Evolutionary conservation across 345 rosid species (phyloP).

Genomic region (Melaleuca alternifolia): DNA sequence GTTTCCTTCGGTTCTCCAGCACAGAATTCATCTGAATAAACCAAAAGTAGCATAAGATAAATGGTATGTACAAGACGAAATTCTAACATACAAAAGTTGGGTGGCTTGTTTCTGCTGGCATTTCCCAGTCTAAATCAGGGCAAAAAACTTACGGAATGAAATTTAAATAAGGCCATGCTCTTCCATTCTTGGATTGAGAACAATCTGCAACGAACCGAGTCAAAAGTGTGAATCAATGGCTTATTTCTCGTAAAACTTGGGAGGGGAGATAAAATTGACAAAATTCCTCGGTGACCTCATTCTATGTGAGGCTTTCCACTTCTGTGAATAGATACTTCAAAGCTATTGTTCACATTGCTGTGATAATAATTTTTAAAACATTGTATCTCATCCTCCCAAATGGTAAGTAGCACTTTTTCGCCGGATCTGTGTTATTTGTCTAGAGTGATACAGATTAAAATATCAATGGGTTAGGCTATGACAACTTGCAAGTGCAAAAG

Average conservation of each 20-base stretch:
- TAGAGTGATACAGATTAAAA: background rate
- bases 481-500: background rate
- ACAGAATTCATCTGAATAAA: background rate
- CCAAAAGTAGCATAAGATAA: background rate
- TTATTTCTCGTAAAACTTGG: background rate
- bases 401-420: background rate
- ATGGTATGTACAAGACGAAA: background rate
- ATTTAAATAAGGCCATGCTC: background rate
- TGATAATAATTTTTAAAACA: background rate
- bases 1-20: background rate
- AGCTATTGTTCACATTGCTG: background rate
- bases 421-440: background rate
- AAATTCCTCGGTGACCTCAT: background rate
- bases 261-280: background rate
- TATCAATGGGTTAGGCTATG: background rate
- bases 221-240: background rate
- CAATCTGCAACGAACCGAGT: background rate
- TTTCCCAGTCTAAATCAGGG: background rate
- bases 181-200: background rate
- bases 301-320: background rate
- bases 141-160: background rate
- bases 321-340: background rate
- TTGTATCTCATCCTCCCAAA: background rate
- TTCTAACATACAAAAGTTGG: background rate
- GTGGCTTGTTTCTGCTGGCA: background rate